Percentiles rank a stretch among this genome's conserved stretches.
Conservation (phyloP, 169 alveolate species). For the Plasmodium knowlesi region DNA sequence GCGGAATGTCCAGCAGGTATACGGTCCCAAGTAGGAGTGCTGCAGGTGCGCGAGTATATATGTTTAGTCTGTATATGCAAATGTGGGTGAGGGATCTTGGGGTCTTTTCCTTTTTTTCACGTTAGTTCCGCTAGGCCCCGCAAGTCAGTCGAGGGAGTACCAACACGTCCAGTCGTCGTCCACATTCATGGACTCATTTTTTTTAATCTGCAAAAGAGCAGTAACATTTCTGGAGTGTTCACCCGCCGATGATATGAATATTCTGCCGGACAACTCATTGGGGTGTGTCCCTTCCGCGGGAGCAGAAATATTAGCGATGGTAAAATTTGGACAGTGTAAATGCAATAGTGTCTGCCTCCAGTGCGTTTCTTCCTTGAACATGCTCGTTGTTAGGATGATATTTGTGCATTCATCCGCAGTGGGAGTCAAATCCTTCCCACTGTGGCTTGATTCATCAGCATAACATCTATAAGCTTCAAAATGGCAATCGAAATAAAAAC, state of each 20-base stretch:
- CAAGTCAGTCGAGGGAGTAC: constrained; percentile 19
- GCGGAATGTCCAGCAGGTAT: not conserved
- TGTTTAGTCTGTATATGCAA: not conserved
- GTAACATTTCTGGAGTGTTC: constrained; percentile 42
- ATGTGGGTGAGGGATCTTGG: not conserved
- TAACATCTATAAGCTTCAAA: constrained; percentile 60
- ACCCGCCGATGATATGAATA: constrained; percentile 20
- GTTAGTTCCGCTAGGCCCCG: not conserved
- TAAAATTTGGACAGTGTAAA: constrained; percentile 41
- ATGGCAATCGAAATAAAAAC: constrained; percentile 78
- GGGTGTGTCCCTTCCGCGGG: not conserved
- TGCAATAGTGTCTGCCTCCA: constrained; percentile 87
- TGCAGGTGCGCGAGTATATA: not conserved
- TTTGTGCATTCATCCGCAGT: not conserved
- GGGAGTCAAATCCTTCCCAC: constrained; percentile 7
- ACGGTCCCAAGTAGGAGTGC: not conserved
- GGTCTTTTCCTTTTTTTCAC: not conserved
- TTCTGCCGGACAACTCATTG: constrained; percentile 41
- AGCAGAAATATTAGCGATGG: constrained; percentile 15
- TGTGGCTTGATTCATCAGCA: constrained; percentile 50
- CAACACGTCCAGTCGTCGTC: constrained; percentile 32
- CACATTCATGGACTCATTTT: constrained; percentile 56
- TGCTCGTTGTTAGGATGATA: constrained; percentile 80
- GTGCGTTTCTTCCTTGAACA: constrained; percentile 81
- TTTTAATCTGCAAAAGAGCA: constrained; percentile 51